These are phyloP conservation scores for Fusarium subtropicale DNA, from an alignment of 2,329 filamentous ascomycete species.

Conservation along the genomic window DNA sequence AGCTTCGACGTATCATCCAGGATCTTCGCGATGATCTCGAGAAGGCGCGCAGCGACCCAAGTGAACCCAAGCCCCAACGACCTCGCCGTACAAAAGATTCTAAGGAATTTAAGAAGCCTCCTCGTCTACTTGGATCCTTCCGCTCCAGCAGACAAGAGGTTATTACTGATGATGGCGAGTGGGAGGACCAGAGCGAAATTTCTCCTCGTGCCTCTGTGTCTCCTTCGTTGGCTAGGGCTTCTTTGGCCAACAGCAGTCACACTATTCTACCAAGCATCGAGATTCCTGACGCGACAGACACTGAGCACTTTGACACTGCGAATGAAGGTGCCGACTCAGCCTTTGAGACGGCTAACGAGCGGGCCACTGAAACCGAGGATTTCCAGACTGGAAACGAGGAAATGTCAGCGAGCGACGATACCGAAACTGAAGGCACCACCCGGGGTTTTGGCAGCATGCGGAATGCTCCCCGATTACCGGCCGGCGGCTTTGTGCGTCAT, in stretches of 20 bases:
- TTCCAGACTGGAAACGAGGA: constrained; percentile 95
- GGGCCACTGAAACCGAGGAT: constrained; percentile 87
- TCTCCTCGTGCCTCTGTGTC: constrained; percentile 45
- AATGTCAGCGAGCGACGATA: constrained; percentile 81
- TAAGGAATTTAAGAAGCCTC: constrained; percentile 81
- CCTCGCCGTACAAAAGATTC: constrained; percentile 73
- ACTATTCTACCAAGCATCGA: constrained; percentile 32
- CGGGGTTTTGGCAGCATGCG: constrained; percentile 58
- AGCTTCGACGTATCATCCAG: constrained; percentile 93
- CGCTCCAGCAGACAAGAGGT: constrained; percentile 83
- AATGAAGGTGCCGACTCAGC: constrained; percentile 78
- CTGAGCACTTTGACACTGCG: constrained; percentile 82
- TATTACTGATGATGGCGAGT: constrained; percentile 82
- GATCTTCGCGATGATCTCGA: constrained; percentile 94
- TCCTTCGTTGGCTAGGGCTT: constrained; percentile 32
- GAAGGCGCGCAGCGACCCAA: constrained; percentile 69
- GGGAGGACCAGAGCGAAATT: constrained; percentile 79
- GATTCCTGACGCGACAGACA: constrained; percentile 55
- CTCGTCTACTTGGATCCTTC: constrained; percentile 79
- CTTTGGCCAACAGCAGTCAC: constrained; percentile 35
- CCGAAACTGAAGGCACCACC: constrained; percentile 81
- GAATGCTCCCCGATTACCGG: constrained; percentile 57
- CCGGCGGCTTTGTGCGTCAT: constrained; percentile 53
- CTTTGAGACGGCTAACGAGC: constrained; percentile 80
- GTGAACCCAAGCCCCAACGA: constrained; percentile 61